Evolutionary conservation across 176 grass and related monocot genomes (phyloP).

Genomic region (Zea luxurians): DNA sequence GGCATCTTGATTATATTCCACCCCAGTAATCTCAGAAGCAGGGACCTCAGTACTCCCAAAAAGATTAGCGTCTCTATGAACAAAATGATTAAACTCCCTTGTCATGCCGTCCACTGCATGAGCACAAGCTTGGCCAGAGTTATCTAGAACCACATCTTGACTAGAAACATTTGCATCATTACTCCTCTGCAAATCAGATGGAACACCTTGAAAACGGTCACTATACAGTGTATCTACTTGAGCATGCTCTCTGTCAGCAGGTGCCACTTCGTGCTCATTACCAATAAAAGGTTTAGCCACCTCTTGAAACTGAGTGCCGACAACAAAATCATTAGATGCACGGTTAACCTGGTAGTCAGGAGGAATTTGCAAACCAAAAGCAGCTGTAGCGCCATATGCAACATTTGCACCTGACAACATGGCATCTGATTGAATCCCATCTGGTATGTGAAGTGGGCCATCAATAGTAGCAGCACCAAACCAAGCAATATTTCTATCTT

Average conservation of each 20-base stretch:
- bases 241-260: slow-evolving; percentile 37
- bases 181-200: slow-evolving; percentile 47
- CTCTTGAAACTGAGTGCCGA: slow-evolving; percentile 28
- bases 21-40: slow-evolving; percentile 42
- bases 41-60: slow-evolving; percentile 50
- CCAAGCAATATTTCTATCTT: slow-evolving; percentile 20
- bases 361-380: slow-evolving; percentile 36
- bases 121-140: slow-evolving; percentile 29
- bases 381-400: slow-evolving; percentile 5
- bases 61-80: slow-evolving; percentile 27
- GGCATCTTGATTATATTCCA: slow-evolving; percentile 31
- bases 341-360: slow-evolving; percentile 34
- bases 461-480: slow-evolving; percentile 35
- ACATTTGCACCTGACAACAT: slow-evolving; percentile 20
- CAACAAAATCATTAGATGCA: slow-evolving; percentile 34
- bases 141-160: slow-evolving; percentile 38
- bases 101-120: slow-evolving; percentile 31
- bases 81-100: slow-evolving; percentile 34
- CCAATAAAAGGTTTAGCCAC: slow-evolving; percentile 24
- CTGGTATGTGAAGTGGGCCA: slow-evolving; percentile 35
- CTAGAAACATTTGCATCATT: slow-evolving; percentile 26
- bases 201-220: slow-evolving; percentile 39
- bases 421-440: slow-evolving; percentile 25
- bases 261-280: slow-evolving; percentile 26
- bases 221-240: slow-evolving; percentile 40